Evolutionary conservation across 768 basidiomycete species (phyloP), one percentile per base, ranked within the genome.

Genomic region (Mycena albidolilacea): DNA sequence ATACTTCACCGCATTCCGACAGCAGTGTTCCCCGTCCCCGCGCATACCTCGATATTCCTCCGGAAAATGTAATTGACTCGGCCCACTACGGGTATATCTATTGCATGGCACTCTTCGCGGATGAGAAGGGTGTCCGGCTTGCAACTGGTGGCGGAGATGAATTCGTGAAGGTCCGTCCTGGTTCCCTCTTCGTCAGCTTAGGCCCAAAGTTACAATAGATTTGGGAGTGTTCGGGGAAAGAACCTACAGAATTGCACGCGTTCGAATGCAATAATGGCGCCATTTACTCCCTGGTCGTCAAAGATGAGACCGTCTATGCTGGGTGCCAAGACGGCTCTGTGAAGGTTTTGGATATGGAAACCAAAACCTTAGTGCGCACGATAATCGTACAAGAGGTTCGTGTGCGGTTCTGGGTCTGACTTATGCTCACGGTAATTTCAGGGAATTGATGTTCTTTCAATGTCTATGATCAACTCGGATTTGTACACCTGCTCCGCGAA

Each of bases 81-180:
- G 97, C 97, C 4, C 97, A 99, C 81, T 97, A 91, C 79, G 97
- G 97, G 10, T 99, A 99, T 78, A 88, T 98, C 14, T 97, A 97
- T 79, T 95, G 93, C 77, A 91, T 96, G 90, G 78, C 82, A 7
- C 77, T 85, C 35, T 69, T 87, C 9, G 77, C 70, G 46, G 77
- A 48, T 77, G 75, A 38, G 77, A 79, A 79, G 14, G 78, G 78
- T 1, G 78, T 80, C 19, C 88, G 90, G 67, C 87, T 98, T 15
- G 89, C 93, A 14, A 96, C 95, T 15, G 96, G 96, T 15, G 93
- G 95, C 71, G 97, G 97, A 0, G 97, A 99, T 74, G 95, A 96
- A 78, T 90, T 89, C 7, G 91, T 98, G 77, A 98, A 97, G 85
- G 93, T 95, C 39, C 12, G 79, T 62, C 15, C 19, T n/a, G 44